Evolutionary conservation across 495 filamentous ascomycete genomes (phyloP).

Genomic region (Penicillium maclennaniae): DNA sequence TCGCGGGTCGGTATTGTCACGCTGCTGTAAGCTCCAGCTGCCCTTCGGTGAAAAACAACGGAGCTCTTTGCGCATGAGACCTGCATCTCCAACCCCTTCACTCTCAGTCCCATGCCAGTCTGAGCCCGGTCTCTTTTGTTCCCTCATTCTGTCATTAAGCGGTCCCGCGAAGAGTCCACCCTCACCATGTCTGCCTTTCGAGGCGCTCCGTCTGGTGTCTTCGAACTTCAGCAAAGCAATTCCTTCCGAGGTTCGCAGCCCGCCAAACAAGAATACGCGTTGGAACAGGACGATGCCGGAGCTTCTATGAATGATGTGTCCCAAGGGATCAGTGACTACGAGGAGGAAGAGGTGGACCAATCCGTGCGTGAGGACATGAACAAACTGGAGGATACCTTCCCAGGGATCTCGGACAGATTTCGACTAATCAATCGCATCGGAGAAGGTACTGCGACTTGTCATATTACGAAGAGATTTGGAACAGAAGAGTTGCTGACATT

Average conservation of each 20-base stretch:
- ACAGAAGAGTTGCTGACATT: slow-evolving; percentile 10
- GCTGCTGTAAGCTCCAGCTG: slow-evolving; percentile 5
- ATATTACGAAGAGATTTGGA: not conserved
- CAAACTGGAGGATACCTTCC: slow-evolving; percentile 74
- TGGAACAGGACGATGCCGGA: slow-evolving; percentile 29
- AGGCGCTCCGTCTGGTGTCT: slow-evolving; percentile 21
- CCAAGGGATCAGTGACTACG: slow-evolving; percentile 15
- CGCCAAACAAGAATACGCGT: slow-evolving; percentile 18
- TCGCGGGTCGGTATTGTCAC: slow-evolving; percentile 2
- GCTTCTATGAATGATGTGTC: slow-evolving; percentile 23
- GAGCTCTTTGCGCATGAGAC: slow-evolving; percentile 1
- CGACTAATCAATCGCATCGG: slow-evolving; percentile 94
- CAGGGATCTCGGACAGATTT: slow-evolving; percentile 76
- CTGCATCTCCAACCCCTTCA: not conserved
- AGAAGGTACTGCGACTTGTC: slow-evolving; percentile 59
- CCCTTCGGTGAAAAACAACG: slow-evolving; percentile 19
- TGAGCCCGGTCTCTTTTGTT: not conserved
- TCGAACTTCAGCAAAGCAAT: slow-evolving; percentile 21
- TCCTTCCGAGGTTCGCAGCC: slow-evolving; percentile 12
- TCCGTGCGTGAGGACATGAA: slow-evolving; percentile 80
- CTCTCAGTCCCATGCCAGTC: not conserved
- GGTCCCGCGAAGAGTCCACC: not conserved
- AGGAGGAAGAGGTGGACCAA: slow-evolving; percentile 63
- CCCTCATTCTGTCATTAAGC: not conserved
- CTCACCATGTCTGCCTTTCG: slow-evolving; percentile 29